Evolutionary conservation across 768 basidiomycete genomes (phyloP).

Genomic region (Lentinula lateritia): DNA sequence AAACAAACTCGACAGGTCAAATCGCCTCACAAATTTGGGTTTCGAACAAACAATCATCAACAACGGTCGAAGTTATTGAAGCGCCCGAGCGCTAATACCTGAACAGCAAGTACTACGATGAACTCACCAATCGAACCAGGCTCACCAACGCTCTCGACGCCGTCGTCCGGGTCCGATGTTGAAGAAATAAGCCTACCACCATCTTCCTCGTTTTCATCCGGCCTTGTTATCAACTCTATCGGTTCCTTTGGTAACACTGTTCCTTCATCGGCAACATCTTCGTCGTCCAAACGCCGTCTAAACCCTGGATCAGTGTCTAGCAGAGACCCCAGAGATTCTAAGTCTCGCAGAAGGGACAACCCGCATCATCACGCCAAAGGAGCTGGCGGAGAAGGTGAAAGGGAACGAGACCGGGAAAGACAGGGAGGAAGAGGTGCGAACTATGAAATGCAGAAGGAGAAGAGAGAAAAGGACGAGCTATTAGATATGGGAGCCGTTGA

Average conservation of each 20-base stretch:
- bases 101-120: background rate
- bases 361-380: background rate
- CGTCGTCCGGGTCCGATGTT: background rate
- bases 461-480: conserved; percentile 2
- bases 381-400: background rate
- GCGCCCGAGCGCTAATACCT: background rate
- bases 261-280: background rate
- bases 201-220: background rate
- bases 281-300: background rate
- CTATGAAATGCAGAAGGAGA: background rate
- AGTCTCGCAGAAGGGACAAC: background rate
- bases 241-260: background rate
- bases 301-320: background rate
- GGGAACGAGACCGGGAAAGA: background rate
- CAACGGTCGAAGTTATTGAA: background rate
- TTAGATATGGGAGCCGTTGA: background rate
- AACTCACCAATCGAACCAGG: conserved; percentile 4
- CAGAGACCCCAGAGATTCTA: background rate
- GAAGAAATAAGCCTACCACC: background rate
- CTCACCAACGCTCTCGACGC: conserved; percentile 2
- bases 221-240: background rate
- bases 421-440: background rate
- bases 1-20: background rate
- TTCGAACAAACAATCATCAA: background rate
- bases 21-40: conserved; percentile 3